phyloP scores from a whole-genome alignment of 2,329 filamentous ascomycete species.

The Aureobasidium zeae region DNA sequence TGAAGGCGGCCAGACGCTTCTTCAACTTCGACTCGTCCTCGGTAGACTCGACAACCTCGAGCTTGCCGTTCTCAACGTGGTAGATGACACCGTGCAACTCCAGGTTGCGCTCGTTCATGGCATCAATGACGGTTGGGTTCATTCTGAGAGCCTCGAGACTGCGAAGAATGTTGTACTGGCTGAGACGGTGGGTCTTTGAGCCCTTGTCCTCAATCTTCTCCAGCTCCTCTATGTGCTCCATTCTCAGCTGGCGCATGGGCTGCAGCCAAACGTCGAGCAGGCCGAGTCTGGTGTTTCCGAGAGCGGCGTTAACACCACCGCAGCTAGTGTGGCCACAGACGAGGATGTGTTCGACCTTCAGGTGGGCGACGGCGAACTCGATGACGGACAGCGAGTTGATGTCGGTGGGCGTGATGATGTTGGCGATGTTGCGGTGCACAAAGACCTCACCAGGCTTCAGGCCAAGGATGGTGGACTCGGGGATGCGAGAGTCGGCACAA shows the following conservation, averaged over 20 bases:
- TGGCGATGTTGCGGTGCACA: conserved; percentile 84
- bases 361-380: conserved; percentile 64
- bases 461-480: conserved; percentile 72
- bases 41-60: conserved; percentile 42
- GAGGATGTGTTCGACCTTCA: conserved; percentile 57
- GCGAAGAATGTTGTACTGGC: conserved; percentile 66
- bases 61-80: conserved; percentile 50
- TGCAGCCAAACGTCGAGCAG: conserved; percentile 53
- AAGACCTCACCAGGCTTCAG: conserved; percentile 77
- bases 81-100: conserved; percentile 72
- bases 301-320: conserved; percentile 48
- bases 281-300: conserved; percentile 49
- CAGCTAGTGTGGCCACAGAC: conserved; percentile 54
- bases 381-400: conserved; percentile 67
- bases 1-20: conserved; percentile 19
- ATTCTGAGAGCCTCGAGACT: conserved; percentile 59
- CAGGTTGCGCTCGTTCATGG: conserved; percentile 59
- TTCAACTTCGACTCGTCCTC: conserved; percentile 24
- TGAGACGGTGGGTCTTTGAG: conserved; percentile 51
- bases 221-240: conserved; percentile 44
- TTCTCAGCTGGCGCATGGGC: conserved; percentile 46
- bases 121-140: conserved; percentile 61
- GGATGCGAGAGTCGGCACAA: conserved; percentile 76
- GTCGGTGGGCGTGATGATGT: conserved; percentile 66
- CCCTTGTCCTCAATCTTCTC: conserved; percentile 36